Conservation (phyloP, 805 yeast species). For the Nakazawaea ishiwadae region DNA sequence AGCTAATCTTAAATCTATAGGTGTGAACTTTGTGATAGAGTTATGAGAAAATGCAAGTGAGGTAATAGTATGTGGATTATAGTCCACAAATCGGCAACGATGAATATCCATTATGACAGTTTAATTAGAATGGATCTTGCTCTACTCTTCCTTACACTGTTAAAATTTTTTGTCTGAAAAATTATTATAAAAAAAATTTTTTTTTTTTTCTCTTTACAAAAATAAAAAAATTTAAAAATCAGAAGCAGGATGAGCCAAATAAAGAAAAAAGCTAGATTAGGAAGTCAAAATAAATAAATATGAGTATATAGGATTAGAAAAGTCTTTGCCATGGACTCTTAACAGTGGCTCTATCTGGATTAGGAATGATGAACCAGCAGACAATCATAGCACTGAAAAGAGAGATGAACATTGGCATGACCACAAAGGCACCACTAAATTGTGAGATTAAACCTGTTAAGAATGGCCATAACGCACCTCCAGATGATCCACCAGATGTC, state of each 20-base stretch:
- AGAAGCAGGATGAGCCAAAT: background rate
- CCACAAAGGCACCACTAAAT: constrained; percentile 40
- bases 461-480: constrained; percentile 55
- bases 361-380: constrained; percentile 40
- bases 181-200: background rate
- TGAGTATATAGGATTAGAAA: no score
- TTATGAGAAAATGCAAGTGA: constrained; percentile 71
- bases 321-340: constrained; percentile 22
- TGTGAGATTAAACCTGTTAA: constrained; percentile 46
- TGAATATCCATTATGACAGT: constrained; percentile 63
- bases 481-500: constrained; percentile 53
- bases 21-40: constrained; percentile 42
- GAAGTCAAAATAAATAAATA: no score
- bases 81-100: constrained; percentile 89
- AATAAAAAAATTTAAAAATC: no score
- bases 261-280: no score
- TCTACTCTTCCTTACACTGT: background rate
- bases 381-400: constrained; percentile 29
- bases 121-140: constrained; percentile 1
- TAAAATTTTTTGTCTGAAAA: background rate
- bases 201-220: background rate
- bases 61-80: constrained; percentile 79
- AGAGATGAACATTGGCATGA: constrained; percentile 42
- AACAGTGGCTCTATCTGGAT: constrained; percentile 30
- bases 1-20: constrained; percentile 67